These are phyloP conservation scores for Boletales sp. DNA, from an alignment of 768 basidiomycete species.

Conservation along the genomic window DNA sequence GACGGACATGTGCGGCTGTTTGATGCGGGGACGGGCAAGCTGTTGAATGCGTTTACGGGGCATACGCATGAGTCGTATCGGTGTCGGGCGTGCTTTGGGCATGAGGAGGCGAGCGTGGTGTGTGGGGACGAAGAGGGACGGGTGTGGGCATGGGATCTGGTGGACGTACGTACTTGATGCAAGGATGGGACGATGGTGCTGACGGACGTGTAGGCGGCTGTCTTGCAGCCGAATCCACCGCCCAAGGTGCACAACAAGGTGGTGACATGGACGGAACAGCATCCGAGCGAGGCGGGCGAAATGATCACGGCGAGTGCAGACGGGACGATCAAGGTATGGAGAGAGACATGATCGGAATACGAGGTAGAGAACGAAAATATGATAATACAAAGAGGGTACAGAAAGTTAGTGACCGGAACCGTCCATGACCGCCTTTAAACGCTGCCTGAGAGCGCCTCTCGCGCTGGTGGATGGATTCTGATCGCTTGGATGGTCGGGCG, in stretches of 20 bases:
- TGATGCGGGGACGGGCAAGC: slow-evolving; percentile 76
- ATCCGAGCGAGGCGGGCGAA: slow-evolving; percentile 77
- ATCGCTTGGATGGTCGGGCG: slow-evolving; percentile 16
- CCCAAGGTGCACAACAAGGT: slow-evolving; percentile 77
- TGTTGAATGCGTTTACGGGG: slow-evolving; percentile 82
- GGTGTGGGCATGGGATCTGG: slow-evolving; percentile 91
- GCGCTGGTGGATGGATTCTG: slow-evolving; percentile 13
- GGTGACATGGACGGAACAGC: slow-evolving; percentile 90
- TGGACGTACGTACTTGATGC: slow-evolving; percentile 58
- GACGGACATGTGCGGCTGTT: slow-evolving; percentile 86
- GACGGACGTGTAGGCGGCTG: slow-evolving; percentile 51
- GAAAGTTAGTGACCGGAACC: slow-evolving; percentile 19
- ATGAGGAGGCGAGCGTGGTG: slow-evolving; percentile 76
- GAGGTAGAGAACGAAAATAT: not conserved
- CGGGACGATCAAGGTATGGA: slow-evolving; percentile 90
- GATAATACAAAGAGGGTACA: slow-evolving; percentile 22
- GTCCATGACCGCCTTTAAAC: slow-evolving; percentile 29
- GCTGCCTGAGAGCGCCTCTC: slow-evolving; percentile 25
- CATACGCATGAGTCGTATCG: slow-evolving; percentile 75
- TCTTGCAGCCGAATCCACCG: slow-evolving; percentile 69
- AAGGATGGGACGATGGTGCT: not conserved
- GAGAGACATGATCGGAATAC: slow-evolving; percentile 33
- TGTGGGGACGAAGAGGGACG: slow-evolving; percentile 88
- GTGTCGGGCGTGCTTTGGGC: slow-evolving; percentile 77
- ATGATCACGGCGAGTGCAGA: slow-evolving; percentile 90